Conservation (phyloP, 2,329 filamentous ascomycete genomes). For the Pseudocercospora crystallina region DNA sequence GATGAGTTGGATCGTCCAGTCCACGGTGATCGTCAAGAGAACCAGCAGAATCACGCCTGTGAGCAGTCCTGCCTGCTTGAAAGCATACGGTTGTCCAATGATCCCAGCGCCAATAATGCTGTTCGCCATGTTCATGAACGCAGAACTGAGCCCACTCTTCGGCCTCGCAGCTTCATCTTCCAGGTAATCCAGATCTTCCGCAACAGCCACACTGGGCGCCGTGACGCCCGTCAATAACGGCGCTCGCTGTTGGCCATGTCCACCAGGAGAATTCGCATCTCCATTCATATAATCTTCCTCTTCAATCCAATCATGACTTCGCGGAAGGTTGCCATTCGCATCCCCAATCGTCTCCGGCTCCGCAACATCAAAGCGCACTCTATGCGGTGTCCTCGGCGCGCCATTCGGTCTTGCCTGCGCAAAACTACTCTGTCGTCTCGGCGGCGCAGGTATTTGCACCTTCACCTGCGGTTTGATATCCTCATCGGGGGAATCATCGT, state of each 20-base stretch:
- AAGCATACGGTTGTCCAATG: slow-evolving; percentile 87
- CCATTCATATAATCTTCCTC: slow-evolving; percentile 61
- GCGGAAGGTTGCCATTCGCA: slow-evolving; percentile 21
- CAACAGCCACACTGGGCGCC: slow-evolving; percentile 74
- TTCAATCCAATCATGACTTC: slow-evolving; percentile 48
- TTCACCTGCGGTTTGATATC: slow-evolving; percentile 12
- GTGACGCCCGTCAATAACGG: slow-evolving; percentile 81
- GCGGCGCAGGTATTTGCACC: slow-evolving; percentile 10
- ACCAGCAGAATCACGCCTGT: slow-evolving; percentile 78
- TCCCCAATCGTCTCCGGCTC: slow-evolving; percentile 30
- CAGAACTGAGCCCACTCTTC: slow-evolving; percentile 79
- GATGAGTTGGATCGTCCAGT: slow-evolving; percentile 97
- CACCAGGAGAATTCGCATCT: slow-evolving; percentile 35
- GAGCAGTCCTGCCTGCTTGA: slow-evolving; percentile 83
- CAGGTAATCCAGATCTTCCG: slow-evolving; percentile 54
- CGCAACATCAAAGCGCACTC: slow-evolving; percentile 69
- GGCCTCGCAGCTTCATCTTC: slow-evolving; percentile 66
- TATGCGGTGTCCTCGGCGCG: slow-evolving; percentile 65
- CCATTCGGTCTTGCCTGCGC: slow-evolving; percentile 48
- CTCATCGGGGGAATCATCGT: slow-evolving; percentile 27
- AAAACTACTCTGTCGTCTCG: slow-evolving; percentile 42
- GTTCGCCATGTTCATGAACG: slow-evolving; percentile 99
- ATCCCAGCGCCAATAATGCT: slow-evolving; percentile 83
- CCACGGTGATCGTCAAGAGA: slow-evolving; percentile 76
- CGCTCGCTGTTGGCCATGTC: slow-evolving; percentile 50